These are phyloP conservation scores for Eutypa lata DNA, from an alignment of 2,329 filamentous ascomycete genomes.

Conservation along the genomic window DNA sequence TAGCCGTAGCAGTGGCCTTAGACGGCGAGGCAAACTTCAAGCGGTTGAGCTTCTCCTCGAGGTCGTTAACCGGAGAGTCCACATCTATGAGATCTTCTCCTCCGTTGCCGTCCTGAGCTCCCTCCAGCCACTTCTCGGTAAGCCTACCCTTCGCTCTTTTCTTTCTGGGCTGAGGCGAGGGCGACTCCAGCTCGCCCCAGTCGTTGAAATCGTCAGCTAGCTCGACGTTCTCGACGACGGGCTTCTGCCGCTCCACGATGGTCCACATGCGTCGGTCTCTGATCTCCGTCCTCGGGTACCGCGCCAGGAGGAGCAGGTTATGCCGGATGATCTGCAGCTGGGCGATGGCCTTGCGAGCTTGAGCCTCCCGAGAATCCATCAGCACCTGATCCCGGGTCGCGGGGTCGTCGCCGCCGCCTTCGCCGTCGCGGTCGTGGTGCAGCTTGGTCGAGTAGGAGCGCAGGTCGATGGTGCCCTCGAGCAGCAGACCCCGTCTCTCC, in stretches of 20 bases:
- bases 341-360: conserved; percentile 1
- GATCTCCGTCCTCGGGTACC: conserved; percentile 14
- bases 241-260: not conserved
- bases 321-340: conserved; percentile 12
- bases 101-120: not conserved
- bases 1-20: no score
- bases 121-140: conserved; percentile 14
- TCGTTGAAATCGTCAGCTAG: not conserved
- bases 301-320: conserved; percentile 20
- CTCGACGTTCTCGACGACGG: conserved; percentile 4
- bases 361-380: conserved; percentile 1
- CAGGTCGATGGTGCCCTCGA: conserved; percentile 18
- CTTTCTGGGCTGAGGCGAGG: not conserved
- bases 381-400: conserved; percentile 13
- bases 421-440: not conserved
- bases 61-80: not conserved
- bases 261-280: conserved; percentile 13
- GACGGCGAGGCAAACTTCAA: no score
- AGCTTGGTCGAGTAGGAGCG: conserved; percentile 5
- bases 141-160: conserved; percentile 4
- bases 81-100: no score
- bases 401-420: conserved; percentile 3
- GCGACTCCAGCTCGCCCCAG: not conserved
- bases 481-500: conserved; percentile 13
- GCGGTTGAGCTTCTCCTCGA: not conserved